A percentile compares a stretch with the other conserved stretches of the same genome.
phyloP scores from a whole-genome alignment of 2,329 filamentous ascomycete species.

The Sarocladium oryzae region DNA sequence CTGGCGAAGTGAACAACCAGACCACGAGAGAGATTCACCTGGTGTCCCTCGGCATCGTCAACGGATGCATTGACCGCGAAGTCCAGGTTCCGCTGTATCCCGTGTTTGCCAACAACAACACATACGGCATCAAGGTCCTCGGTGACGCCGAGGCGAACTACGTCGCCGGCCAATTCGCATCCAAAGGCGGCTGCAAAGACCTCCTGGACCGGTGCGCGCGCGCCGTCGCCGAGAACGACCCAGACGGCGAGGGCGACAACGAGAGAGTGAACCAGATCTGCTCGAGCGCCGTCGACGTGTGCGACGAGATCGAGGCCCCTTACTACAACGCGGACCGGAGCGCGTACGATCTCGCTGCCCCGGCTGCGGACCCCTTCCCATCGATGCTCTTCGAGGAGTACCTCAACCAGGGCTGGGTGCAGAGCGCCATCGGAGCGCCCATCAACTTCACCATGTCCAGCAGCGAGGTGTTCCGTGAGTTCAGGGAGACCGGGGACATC shows the following conservation, averaged over 20 bases:
- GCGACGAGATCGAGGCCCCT: constrained; percentile 12
- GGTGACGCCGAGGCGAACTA: constrained; percentile 22
- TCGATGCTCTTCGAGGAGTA: constrained; percentile 13
- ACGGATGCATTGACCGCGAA: constrained; percentile 46
- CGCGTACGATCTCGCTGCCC: constrained; percentile 17
- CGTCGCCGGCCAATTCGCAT: constrained; percentile 20
- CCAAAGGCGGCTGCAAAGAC: constrained; percentile 12
- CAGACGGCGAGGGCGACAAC: constrained; percentile 13
- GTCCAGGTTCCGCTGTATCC: constrained; percentile 27
- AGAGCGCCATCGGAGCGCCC: constrained; percentile 9
- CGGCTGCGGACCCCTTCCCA: constrained; percentile 15
- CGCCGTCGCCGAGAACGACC: constrained; percentile 13
- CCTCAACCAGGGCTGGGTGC: constrained; percentile 14
- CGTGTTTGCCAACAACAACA: constrained; percentile 26
- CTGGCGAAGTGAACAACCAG: constrained; percentile 24
- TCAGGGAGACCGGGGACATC: constrained; percentile 12
- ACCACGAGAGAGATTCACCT: constrained; percentile 35
- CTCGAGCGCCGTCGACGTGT: constrained; percentile 12
- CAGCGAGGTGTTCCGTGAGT: constrained; percentile 11
- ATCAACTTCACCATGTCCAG: constrained; percentile 13
- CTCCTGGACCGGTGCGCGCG: constrained; percentile 16
- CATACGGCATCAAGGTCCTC: constrained; percentile 24
- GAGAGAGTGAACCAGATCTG: constrained; percentile 14
- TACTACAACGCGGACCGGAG: constrained; percentile 15
- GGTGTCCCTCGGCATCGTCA: constrained; percentile 50